Evolutionary conservation across 805 yeast genomes (phyloP), one percentile per base, ranked within the genome.

Genomic region (Wickerhamomyces subpelliculosus): DNA sequence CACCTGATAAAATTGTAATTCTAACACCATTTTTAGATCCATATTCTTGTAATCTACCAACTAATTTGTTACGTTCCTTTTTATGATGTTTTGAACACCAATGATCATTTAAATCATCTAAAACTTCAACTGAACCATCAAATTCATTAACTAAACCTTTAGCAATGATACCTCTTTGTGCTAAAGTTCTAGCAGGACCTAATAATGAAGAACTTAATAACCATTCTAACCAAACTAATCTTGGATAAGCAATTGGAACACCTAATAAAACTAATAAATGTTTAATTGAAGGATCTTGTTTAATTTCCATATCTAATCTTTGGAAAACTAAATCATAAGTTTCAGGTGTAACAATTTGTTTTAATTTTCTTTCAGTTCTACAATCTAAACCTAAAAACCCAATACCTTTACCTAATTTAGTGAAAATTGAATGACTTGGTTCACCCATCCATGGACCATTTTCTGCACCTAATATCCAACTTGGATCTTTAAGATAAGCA

Each of bases 71-170:
- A 43, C 98, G 73, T 62, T 90, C 98, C 35, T 61, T 60, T 58
- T 90, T 93, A 63, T 90, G 98, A 57, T 80, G 74, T 42, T 71
- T 71, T 4, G 96, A 81, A 58, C 97, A 88, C 98, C 98, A 90
- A 63, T 90, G 97, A 57, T 90, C 98, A 54, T 88, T 81, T 60
- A 93, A 68, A 58, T 90, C 97, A 55, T 93, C 97, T 47, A 93
- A 70, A 13, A 90, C 75, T 61, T 90, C 97, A 6, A 90, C 79
- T 29, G 83, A 77, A 2, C 97, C 97, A 56, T 89, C 96, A 53
- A 89, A 90, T 49, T 85, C 93, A 55, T 93, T 90, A 20, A 87
- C 87, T 25, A 90, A 61, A 0, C 95, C 94, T 42, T 72, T 70
- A 35, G 78, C 73, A 26, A 80, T 56, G 29, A 84, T 60, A 3